These are phyloP conservation scores for Fraxinus baroniana DNA, from an alignment of 305 asterid species.

Conservation along the genomic window DNA sequence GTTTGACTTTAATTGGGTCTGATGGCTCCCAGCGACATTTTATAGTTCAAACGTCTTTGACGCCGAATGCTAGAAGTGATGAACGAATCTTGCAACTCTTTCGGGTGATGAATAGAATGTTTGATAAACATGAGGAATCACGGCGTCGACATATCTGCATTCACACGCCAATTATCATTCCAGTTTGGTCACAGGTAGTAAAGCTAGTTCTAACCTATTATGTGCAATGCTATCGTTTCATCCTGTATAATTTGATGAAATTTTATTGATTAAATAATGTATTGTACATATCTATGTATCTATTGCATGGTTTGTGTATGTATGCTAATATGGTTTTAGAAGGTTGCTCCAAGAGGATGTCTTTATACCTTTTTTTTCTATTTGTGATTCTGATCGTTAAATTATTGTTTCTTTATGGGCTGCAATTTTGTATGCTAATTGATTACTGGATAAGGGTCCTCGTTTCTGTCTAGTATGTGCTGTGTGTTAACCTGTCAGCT, in stretches of 20 bases:
- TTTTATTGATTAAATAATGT: neutral
- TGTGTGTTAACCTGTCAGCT: neutral
- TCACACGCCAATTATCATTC: constrained; percentile 96
- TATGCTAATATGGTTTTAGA: neutral
- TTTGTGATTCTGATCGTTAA: neutral
- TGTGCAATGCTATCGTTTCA: neutral
- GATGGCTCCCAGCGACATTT: constrained; percentile 99
- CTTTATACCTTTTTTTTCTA: neutral
- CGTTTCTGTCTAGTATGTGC: neutral
- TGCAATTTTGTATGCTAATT: neutral
- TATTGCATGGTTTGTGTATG: neutral
- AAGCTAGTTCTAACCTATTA: neutral
- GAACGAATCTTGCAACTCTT: constrained; percentile 98
- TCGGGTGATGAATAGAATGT: constrained; percentile 97
- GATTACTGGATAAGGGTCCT: neutral
- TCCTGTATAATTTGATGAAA: neutral
- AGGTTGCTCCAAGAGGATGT: neutral
- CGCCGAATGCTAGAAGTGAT: constrained; percentile 99
- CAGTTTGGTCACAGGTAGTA: constrained; percentile 99
- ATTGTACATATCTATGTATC: neutral
- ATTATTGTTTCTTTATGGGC: neutral
- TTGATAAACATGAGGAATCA: constrained; percentile 98
- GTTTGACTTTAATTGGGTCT: constrained; percentile 93
- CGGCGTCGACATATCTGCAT: constrained; percentile 92
- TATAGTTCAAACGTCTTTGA: constrained; percentile 96